Evolutionary conservation across 2,329 filamentous ascomycete genomes (phyloP), one percentile per base, ranked within the genome.

Genomic region (Hypoxylon sp.): DNA sequence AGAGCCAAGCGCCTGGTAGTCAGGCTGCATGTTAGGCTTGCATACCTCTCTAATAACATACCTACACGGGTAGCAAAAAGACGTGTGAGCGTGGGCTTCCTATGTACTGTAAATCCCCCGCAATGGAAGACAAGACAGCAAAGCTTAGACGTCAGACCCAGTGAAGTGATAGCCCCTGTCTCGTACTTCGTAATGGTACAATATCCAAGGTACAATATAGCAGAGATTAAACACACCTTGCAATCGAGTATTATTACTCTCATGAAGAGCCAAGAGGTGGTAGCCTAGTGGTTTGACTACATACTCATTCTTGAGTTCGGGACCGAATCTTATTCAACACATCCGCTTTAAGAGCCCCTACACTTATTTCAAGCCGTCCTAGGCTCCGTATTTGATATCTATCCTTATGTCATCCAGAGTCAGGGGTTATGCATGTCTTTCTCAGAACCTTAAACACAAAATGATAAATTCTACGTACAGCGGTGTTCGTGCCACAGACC

Each of bases 361-460:
- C 53, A 31, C 48, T 65, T 53, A 51, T 55, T 17, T 31, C 10
- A 31, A n/a, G 19, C 22, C 3, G 8, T 22, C 8, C n/a, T 31
- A 26, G 29, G 24, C 24, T 26, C 26, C 53, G 29, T 62, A 13
- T 44, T 53, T 58, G 29, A 22, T 48, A 39, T n/a, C 26, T 60
- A 44, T 37, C 19, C 33, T 39, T 29, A 47, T 54, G 31, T 31
- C 31, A 58, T 35, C 22, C 19, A 59, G 17, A 59, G 22, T 42
- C 65, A 65, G 65, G 55, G 64, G 65, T 65, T 8, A 54, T 64
- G 53, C 46, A 65, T 65, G 60, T 57, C 51, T 56, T 37, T 67
- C 67, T 70, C 53, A 68, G 60, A 70, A 67, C 60, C 50, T 63
- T 67, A 70, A 64, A 58, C 8, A 26, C 5, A 31, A 52, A 59